Base-by-base conservation (phyloP, 2,329 filamentous ascomycete species). In the Eutypella sp. region DNA sequence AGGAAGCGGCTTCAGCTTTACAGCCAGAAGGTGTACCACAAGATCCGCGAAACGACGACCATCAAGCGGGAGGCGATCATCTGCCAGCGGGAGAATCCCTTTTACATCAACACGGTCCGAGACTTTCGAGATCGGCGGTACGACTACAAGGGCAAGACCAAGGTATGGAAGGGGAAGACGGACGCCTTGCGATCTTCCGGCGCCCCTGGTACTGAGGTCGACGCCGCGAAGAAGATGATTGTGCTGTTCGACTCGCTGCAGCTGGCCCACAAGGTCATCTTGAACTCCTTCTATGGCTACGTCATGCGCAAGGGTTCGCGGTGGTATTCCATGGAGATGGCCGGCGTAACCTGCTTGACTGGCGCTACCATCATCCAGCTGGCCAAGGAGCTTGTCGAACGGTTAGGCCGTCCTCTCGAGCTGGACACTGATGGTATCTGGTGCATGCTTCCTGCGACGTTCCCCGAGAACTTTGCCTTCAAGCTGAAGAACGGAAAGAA, bases 321-420 rank as follows among this genome's bases (percentile, higher is more conserved):
- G 45, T 99, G 93, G 93, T 99, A 99, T 64, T 99, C 93, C 16
- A 85, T 99, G 79, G 93, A 99, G 65, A 99, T 99, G 93, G 93
- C 95, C 15, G 93, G 93, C 57, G 93, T 99, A 4, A 99, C 93
- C 36, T 99, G 93, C 70, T 73, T 99, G 65, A 99, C 93, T 2
- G 93, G 93, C 51, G 93, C 93, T 25, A 88, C 84, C 36, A 99
- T 99, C 63, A 99, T 99, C 64, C 93, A 99, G 62, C 83, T 99
- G 78, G 95, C 93, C 16, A 82, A 92, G 60, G 85, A 93, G 57
- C 78, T 99, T 2, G 92, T 99, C 4, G 93, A 99, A 63, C 81
- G 93, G 7, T 87, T 99, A 31, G 93, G 93, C 20, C 81, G 93
- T 46, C 93, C 93, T 0, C 75, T 99, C 43, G 93, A 99, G 65